Base-by-base conservation (phyloP, 495 filamentous ascomycete genomes). In the Penicillium crystallinum region DNA sequence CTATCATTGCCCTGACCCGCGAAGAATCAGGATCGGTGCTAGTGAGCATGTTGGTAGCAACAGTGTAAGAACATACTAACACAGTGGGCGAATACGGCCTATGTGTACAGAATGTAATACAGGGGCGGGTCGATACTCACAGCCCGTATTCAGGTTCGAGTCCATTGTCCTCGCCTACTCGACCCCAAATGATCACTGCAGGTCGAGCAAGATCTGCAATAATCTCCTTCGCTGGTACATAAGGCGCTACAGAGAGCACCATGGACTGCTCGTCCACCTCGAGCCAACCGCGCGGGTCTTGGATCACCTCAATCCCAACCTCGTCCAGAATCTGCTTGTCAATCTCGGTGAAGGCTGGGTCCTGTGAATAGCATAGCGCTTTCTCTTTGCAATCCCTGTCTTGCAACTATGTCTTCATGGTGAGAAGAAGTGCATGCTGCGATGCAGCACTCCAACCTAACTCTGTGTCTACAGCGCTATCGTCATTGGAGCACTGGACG, bases 301-400 rank as follows among this genome's bases (percentile, higher is more conserved):
- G 48, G 3, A 70, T 38, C 2, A 70, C 44, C n/a, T 53, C 37
- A 11, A 71, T 49, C 6, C 43, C 53, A 37, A 34, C 39, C 37
- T 54, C 41, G 2, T 97, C 5, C 54, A 71, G 43, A 19, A 65
- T 39, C n/a, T 44, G 29, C 36, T 47, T 53, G 25, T 72, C 67
- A 0, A 43, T 10, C 3, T 34, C 30, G 4, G 25, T 42, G 30
- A 70, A 69, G 0, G 19, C 52, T 14, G 67, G 66, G 23, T 72
- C 69, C 38, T 72, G 69, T 7, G 56, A 42, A 15, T 59, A 64
- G 22, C 58, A 61, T 9, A 23, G n/a, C 3, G 45, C 27, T 6
- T 52, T 23, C 14, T 39, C 14, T 6, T 10, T 19, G 1, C 17
- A 0, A 4, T 55, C 40, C 17, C 46, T 36, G 12, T 34, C 33